phyloP scores from a whole-genome alignment of 2,329 filamentous ascomycete species.

The Diaporthe sp. region DNA sequence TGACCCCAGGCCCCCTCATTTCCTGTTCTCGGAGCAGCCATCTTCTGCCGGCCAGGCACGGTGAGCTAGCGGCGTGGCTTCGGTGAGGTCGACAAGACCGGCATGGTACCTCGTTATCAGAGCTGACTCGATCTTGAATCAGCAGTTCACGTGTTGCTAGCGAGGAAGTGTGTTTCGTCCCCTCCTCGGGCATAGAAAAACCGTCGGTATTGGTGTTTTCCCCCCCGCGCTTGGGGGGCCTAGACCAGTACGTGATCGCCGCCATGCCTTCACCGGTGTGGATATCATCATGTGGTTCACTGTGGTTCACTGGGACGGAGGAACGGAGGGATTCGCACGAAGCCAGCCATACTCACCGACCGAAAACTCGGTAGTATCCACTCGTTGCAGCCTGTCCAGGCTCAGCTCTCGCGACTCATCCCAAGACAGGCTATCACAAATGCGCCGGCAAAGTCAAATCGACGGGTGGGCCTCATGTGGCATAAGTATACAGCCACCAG shows the following conservation, averaged over 20 bases:
- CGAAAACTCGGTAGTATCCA: conserved; percentile 6
- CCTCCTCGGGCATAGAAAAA: neutral
- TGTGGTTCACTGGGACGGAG: conserved; percentile 20
- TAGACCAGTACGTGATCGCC: conserved; percentile 32
- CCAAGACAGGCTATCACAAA: neutral
- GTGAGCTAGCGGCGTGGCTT: conserved; percentile 23
- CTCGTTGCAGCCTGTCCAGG: neutral
- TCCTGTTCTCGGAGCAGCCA: conserved; percentile 20
- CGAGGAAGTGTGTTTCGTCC: neutral
- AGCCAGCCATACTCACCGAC: conserved; percentile 22
- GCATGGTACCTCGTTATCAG: conserved; percentile 17
- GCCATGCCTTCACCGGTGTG: conserved; percentile 38
- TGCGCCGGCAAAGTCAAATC: conserved; percentile 23
- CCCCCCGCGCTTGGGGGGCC: conserved; percentile 8
- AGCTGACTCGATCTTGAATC: conserved; percentile 17
- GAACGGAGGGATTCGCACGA: neutral
- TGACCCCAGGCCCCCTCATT: neutral
- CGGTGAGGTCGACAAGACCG: conserved; percentile 29
- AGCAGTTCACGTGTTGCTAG: neutral
- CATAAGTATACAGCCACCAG: neutral
- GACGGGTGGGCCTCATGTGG: neutral
- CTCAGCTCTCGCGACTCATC: conserved; percentile 2
- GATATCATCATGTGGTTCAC: conserved; percentile 31
- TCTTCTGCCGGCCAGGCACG: neutral
- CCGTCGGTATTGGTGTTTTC: neutral